Conservation (phyloP, 2,329 filamentous ascomycete genomes). For the Talaromyces sp. region DNA sequence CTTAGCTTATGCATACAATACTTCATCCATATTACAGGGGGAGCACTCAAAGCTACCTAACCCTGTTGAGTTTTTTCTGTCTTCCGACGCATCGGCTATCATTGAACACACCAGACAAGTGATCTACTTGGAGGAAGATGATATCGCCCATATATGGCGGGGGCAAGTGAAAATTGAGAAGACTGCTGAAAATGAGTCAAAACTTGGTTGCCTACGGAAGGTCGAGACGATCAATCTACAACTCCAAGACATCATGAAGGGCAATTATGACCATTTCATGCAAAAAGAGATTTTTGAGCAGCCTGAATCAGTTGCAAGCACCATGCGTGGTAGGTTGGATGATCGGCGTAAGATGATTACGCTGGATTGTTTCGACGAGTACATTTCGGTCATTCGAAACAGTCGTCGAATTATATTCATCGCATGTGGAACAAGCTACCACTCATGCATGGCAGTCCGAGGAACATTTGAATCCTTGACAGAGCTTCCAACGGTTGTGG, state of each 20-base stretch:
- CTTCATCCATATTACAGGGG: no score
- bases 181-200: no score
- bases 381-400: slow-evolving; percentile 93
- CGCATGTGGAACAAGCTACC: slow-evolving; percentile 96
- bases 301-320: slow-evolving; percentile 98
- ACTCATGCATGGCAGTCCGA: slow-evolving; percentile 99
- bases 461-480: slow-evolving; percentile 97
- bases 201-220: slow-evolving; percentile 93
- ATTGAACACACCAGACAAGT: slow-evolving; percentile 99
- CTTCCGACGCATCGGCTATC: slow-evolving; percentile 96
- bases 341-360: slow-evolving; percentile 92
- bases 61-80: slow-evolving; percentile 98
- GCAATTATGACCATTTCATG: slow-evolving; percentile 99
- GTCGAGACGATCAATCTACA: slow-evolving; percentile 98
- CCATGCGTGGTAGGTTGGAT: slow-evolving; percentile 98
- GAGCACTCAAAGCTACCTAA: no score
- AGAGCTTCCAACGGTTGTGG: slow-evolving; percentile 95
- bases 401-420: slow-evolving; percentile 99
- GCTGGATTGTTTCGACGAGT: slow-evolving; percentile 91
- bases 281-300: slow-evolving; percentile 99
- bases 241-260: slow-evolving; percentile 99
- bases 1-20: no score
- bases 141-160: slow-evolving; percentile 99
- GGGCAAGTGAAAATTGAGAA: slow-evolving; percentile 99
- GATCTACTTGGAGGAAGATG: slow-evolving; percentile 98